phyloP scores from a whole-genome alignment of 768 basidiomycete species.

The Kondoa subrosea region DNA sequence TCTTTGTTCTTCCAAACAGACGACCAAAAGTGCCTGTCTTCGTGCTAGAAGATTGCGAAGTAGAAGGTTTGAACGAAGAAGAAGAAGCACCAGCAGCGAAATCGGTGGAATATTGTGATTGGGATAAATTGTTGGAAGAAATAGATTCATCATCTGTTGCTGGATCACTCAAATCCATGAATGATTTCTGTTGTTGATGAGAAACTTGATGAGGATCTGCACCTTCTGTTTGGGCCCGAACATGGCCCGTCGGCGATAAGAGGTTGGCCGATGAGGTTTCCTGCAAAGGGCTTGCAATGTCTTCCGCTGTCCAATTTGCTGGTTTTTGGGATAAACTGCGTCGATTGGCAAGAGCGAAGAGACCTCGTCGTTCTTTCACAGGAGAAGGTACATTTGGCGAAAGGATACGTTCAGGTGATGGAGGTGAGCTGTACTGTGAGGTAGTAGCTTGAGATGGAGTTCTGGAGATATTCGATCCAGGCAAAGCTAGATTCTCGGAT shows the following conservation, averaged over 20 bases:
- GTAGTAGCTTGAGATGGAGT: no score
- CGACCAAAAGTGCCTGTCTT: not conserved
- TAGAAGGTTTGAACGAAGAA: not conserved
- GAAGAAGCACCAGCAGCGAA: not conserved
- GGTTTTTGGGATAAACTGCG: not conserved
- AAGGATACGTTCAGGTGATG: not conserved
- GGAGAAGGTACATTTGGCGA: not conserved
- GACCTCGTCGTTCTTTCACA: not conserved
- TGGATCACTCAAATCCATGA: not conserved
- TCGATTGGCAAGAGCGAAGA: not conserved
- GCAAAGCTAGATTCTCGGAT: not conserved
- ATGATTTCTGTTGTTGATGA: not conserved
- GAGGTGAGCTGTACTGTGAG: no score
- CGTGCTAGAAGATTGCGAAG: not conserved
- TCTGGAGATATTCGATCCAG: no score
- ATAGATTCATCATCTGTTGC: not conserved
- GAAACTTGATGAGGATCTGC: not conserved
- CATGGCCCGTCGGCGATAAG: not conserved
- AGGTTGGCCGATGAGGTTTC: not conserved
- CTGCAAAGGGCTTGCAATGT: not conserved
- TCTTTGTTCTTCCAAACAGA: not conserved
- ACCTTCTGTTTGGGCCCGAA: not conserved
- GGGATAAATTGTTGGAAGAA: not conserved
- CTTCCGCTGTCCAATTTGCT: not conserved
- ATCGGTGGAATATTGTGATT: not conserved